phyloP scores from a whole-genome alignment of 2,329 filamentous ascomycete genomes.

The Nothophoma quercina region DNA sequence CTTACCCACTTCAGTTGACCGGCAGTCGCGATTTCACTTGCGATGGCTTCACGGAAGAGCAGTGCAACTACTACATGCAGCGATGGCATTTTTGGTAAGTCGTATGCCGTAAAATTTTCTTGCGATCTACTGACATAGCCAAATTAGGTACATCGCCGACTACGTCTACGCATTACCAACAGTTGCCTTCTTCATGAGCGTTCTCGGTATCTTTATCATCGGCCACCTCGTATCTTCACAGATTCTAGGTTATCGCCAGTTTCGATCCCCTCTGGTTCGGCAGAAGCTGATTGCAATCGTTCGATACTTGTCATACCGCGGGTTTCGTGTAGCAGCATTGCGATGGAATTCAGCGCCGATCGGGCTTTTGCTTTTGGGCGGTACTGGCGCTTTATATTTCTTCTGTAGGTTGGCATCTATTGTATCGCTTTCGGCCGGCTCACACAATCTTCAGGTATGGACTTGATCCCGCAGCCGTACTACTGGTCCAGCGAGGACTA shows the following conservation, averaged over 20 bases:
- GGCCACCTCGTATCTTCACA: conserved; percentile 45
- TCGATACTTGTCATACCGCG: conserved; percentile 40
- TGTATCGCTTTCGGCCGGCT: background rate
- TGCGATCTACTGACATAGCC: background rate
- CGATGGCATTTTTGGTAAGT: conserved; percentile 62
- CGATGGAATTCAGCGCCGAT: conserved; percentile 40
- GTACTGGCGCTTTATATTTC: conserved; percentile 35
- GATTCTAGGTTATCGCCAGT: conserved; percentile 28
- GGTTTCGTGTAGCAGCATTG: conserved; percentile 29
- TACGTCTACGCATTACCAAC: conserved; percentile 62
- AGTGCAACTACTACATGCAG: conserved; percentile 57
- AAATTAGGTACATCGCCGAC: conserved; percentile 62
- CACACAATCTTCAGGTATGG: conserved; percentile 22
- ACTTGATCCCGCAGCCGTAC: conserved; percentile 29
- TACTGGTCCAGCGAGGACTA: conserved; percentile 28
- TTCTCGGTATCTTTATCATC: conserved; percentile 59
- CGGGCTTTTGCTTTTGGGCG: conserved; percentile 34
- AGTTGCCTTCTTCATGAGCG: conserved; percentile 60
- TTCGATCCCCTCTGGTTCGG: background rate
- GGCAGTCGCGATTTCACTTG: conserved; percentile 34
- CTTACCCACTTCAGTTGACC: conserved; percentile 21
- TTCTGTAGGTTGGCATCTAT: background rate
- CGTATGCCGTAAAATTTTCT: conserved; percentile 20
- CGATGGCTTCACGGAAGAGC: conserved; percentile 50
- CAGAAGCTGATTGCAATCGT: conserved; percentile 20